Conservation (phyloP, 1,284 basidiomycete genomes). For the Moesziomyces parantarcticus region DNA sequence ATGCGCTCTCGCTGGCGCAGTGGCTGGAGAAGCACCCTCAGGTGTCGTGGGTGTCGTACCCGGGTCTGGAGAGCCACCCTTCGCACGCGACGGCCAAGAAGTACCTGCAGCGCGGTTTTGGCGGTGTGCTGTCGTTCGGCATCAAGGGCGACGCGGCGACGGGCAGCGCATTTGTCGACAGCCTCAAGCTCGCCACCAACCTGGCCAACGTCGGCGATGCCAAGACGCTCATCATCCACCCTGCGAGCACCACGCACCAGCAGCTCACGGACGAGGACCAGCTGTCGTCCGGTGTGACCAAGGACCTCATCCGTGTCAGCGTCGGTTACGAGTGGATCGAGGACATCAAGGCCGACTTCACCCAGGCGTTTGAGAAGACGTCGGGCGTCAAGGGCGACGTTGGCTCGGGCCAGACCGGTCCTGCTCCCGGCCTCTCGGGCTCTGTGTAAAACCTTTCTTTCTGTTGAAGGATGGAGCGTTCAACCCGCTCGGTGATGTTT, state of each 20-base stretch:
- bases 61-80: conserved; percentile 77
- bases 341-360: conserved; percentile 79
- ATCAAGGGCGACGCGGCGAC: conserved; percentile 76
- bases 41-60: conserved; percentile 84
- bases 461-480: conserved; percentile 5
- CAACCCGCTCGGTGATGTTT: conserved; percentile 11
- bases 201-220: conserved; percentile 64
- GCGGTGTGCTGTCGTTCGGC: conserved; percentile 85
- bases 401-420: conserved; percentile 39
- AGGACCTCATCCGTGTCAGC: conserved; percentile 80
- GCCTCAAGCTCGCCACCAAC: conserved; percentile 75
- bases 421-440: conserved; percentile 52
- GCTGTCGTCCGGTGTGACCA: conserved; percentile 78
- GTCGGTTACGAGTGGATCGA: conserved; percentile 87
- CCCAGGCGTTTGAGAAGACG: conserved; percentile 72
- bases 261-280: conserved; percentile 80
- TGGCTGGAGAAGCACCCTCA: conserved; percentile 79
- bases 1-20: conserved; percentile 79
- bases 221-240: conserved; percentile 72
- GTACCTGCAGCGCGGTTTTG: conserved; percentile 71
- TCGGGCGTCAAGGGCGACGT: conserved; percentile 42
- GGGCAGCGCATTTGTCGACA: conserved; percentile 79
- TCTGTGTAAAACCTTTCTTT: conserved; percentile 27
- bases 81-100: conserved; percentile 75
- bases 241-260: conserved; percentile 83